Percentiles rank a stretch among this genome's conserved stretches.
Evolutionary conservation across 441 rosid species (phyloP).

Genomic region (Euphorbia celastroides): DNA sequence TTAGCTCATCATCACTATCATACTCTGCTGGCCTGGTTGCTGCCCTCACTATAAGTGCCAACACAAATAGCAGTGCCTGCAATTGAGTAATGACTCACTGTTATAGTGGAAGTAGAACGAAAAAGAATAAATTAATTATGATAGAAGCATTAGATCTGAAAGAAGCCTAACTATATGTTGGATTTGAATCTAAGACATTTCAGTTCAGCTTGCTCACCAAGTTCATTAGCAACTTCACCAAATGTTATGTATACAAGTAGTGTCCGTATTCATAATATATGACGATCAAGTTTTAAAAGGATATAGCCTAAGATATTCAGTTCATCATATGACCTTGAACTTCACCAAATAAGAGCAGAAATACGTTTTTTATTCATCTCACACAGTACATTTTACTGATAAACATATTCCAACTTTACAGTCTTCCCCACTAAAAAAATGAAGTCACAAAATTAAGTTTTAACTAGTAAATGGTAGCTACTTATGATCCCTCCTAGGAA

Average conservation of each 20-base stretch:
- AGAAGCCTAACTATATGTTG: not conserved
- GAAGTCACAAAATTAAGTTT: not conserved
- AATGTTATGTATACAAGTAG: not conserved
- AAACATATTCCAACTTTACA: not conserved
- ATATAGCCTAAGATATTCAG: too few relatives aligned
- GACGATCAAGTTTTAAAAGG: too few relatives aligned
- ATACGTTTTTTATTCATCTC: not conserved
- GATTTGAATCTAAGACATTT: not conserved
- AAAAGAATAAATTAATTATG: conserved; percentile 3
- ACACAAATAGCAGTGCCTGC: conserved; percentile 82
- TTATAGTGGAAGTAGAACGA: conserved; percentile 1
- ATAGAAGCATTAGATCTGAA: not conserved
- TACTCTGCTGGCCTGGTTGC: conserved; percentile 67
- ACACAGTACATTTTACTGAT: not conserved
- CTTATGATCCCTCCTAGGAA: not conserved
- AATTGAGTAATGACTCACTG: conserved; percentile 10
- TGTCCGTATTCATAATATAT: too few relatives aligned
- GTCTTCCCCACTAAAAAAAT: not conserved
- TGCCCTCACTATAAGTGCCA: conserved; percentile 74
- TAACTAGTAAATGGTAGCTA: not conserved
- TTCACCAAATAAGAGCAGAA: not conserved
- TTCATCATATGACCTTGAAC: too few relatives aligned
- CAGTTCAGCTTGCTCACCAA: not conserved
- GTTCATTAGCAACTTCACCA: not conserved
- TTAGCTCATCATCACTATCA: conserved; percentile 89